Evolutionary conservation across 768 basidiomycete genomes (phyloP).

Genomic region (Lactifluus pinguis): DNA sequence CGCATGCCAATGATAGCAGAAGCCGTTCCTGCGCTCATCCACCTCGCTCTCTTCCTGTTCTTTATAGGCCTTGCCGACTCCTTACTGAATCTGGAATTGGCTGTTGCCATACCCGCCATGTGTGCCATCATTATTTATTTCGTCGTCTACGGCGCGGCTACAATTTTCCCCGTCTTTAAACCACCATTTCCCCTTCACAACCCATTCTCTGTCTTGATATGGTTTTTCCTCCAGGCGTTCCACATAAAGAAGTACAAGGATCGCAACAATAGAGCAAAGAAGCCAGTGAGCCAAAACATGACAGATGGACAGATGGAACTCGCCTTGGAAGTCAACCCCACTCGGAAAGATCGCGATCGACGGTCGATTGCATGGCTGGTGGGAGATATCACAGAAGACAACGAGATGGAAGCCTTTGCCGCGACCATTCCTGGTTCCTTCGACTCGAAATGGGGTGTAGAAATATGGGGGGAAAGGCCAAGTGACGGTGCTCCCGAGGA

Average conservation of each 20-base stretch:
- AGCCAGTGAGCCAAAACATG: slow-evolving; percentile 9
- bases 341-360: slow-evolving; percentile 8
- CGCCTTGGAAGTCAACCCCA: slow-evolving; percentile 6
- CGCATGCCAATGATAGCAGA: slow-evolving; percentile 34
- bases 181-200: slow-evolving; percentile 10
- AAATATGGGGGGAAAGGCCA: background rate
- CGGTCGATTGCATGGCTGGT: slow-evolving; percentile 8
- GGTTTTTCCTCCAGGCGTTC: background rate
- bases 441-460: slow-evolving; percentile 2
- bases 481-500: background rate
- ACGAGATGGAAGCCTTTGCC: slow-evolving; percentile 13
- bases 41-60: slow-evolving; percentile 41
- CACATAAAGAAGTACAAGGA: background rate
- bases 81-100: slow-evolving; percentile 25
- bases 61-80: slow-evolving; percentile 41
- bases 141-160: slow-evolving; percentile 8
- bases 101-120: background rate
- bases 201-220: slow-evolving; percentile 7
- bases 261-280: background rate
- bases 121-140: slow-evolving; percentile 1
- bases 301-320: background rate
- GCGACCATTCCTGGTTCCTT: slow-evolving; percentile 11
- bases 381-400: background rate
- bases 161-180: background rate
- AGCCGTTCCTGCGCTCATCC: slow-evolving; percentile 23